Base-by-base conservation (phyloP, 352 stramenopile species). In the Phytophthora hibernalis region DNA sequence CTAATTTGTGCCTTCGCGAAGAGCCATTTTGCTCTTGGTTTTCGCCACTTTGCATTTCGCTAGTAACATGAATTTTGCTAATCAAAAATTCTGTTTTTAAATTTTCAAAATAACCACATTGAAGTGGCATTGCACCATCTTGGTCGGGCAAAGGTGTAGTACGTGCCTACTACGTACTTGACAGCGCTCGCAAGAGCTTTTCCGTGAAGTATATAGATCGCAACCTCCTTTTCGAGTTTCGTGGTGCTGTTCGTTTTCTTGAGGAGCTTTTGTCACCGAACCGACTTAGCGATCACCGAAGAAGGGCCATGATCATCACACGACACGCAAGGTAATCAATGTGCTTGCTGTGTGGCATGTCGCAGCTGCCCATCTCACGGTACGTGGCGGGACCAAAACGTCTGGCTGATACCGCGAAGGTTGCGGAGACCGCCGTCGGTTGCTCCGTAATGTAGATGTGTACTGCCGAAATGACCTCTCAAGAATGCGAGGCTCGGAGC, bases 301-400 rank as follows among this genome's bases (percentile, higher is more conserved):
- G 35, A 30, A 61, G 22, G 24, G 53, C 11, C 33, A 2, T 22
- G 26, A 44, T 26, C 42, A 61, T 61, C 26, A 7, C 16, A 16
- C 42, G 54, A 48, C 13, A 54, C 54, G 54, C 54, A 62, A 62
- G 11, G 18, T 61, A 61, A 61, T 61, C 54, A 53, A 30, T 30
- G 13, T 31, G 53, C 31, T 60, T 51, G 53, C 38, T 35, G 5
- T 4, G 16, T 8, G 13, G 42, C 26, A 18, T 61, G 54, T 61
- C 54, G 33, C 54, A 61, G 5, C 26, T 54, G 47, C 24, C 16
- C 37, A 38, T 42, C 35, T 40, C 33, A 40, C 33, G 9, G 26
- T 40, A 40, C 33, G 33, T 40, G 33, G 33, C 33, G 33, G 33
- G 26, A 10, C 26, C 26, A 31, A 28, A 28, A 5, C 2, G 24